phyloP scores from a whole-genome alignment of 139 green algal genomes.

The Limnomonas spitsbergensis region DNA sequence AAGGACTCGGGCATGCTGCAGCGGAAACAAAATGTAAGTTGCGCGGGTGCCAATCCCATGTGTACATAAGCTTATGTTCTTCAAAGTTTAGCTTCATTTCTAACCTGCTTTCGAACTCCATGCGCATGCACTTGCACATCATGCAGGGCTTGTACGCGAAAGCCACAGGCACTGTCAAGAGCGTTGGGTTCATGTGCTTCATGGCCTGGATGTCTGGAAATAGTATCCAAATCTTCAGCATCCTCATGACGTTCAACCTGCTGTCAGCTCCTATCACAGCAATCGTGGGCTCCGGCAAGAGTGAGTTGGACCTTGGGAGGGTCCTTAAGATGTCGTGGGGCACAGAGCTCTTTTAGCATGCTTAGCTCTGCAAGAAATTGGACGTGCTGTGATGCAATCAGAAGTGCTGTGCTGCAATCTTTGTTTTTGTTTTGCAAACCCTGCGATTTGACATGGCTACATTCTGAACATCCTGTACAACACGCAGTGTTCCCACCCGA shows the following conservation, averaged over 20 bases:
- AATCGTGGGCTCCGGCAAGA: slow-evolving; percentile 68
- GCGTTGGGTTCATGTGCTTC: slow-evolving; percentile 75
- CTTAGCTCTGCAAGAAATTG: no score
- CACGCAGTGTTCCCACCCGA: slow-evolving; percentile 69
- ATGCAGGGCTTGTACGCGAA: slow-evolving; percentile 21
- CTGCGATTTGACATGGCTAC: no score
- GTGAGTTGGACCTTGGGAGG: slow-evolving; percentile 41
- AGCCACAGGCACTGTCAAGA: slow-evolving; percentile 20
- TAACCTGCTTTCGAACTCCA: no score
- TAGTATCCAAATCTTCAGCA: slow-evolving; percentile 88
- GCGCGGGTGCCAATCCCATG: background rate
- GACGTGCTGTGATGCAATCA: no score
- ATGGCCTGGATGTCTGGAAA: slow-evolving; percentile 96
- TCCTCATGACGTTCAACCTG: slow-evolving; percentile 83
- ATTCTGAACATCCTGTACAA: no score
- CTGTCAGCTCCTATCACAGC: slow-evolving; percentile 74
- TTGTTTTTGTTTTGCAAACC: no score
- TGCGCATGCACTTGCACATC: background rate
- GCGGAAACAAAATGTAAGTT: slow-evolving; percentile 33
- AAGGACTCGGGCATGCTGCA: slow-evolving; percentile 28
- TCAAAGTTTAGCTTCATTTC: background rate
- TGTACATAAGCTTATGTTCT: slow-evolving; percentile 7
- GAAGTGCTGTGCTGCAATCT: no score
- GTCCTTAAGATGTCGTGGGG: background rate
- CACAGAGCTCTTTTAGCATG: background rate